Percentiles rank a stretch among this genome's conserved stretches.
These are phyloP conservation scores for Fraxinus paxiana DNA, from an alignment of 305 asterid species.

Conservation along the genomic window DNA sequence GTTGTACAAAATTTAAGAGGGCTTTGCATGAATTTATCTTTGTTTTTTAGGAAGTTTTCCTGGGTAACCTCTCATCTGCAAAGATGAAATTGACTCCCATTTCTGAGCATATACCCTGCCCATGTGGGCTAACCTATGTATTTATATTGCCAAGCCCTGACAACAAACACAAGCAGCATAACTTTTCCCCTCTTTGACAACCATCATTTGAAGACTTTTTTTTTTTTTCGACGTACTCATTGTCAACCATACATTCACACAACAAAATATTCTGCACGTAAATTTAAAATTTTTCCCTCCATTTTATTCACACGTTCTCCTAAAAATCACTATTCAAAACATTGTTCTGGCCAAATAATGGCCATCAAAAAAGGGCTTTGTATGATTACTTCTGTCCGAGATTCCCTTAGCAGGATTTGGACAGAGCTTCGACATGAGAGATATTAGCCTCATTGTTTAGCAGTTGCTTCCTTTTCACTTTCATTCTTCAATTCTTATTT, in stretches of 20 bases:
- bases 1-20: neutral
- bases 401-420: neutral
- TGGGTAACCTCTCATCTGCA: neutral
- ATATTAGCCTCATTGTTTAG: neutral
- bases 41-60: neutral
- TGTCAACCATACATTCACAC: too few relatives aligned
- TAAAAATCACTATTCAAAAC: too few relatives aligned
- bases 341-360: too few relatives aligned
- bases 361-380: neutral
- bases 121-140: neutral
- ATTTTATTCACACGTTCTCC: too few relatives aligned
- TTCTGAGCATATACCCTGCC: neutral
- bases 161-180: neutral
- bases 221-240: too few relatives aligned
- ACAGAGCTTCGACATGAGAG: neutral
- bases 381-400: neutral
- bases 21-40: neutral
- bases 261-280: too few relatives aligned
- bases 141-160: neutral
- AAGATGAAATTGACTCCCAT: neutral
- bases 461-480: neutral
- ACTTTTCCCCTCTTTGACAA: neutral
- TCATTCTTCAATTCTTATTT: neutral
- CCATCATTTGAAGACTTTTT: neutral
- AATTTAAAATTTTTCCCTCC: too few relatives aligned